phyloP scores from a whole-genome alignment of 441 rosid genomes.

The Sinapis alba region DNA sequence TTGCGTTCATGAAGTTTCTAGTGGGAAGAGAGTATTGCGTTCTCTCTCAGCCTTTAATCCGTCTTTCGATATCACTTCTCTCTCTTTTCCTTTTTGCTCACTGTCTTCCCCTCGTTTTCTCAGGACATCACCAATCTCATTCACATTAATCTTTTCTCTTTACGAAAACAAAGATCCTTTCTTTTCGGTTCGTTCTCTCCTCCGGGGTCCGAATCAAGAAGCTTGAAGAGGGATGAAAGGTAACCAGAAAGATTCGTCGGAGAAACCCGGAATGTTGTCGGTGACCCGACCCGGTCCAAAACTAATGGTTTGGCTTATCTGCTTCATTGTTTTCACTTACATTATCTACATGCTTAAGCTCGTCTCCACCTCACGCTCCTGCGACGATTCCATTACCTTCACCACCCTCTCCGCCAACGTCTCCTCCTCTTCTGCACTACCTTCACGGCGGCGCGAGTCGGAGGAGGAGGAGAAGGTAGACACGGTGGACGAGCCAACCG shows the following conservation, averaged over 20 bases:
- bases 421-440: neutral
- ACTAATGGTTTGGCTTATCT: slow-evolving; percentile 65
- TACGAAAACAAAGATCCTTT: slow-evolving; percentile 26
- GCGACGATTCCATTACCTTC: slow-evolving; percentile 46
- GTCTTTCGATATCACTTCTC: neutral
- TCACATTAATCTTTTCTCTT: slow-evolving; percentile 22
- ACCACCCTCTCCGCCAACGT: slow-evolving; percentile 32
- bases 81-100: neutral
- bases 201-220: slow-evolving; percentile 11
- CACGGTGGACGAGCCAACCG: slow-evolving; percentile 3
- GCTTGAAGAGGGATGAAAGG: slow-evolving; percentile 46
- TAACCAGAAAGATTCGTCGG: slow-evolving; percentile 59
- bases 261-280: slow-evolving; percentile 50
- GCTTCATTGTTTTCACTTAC: slow-evolving; percentile 65
- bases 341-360: slow-evolving; percentile 75
- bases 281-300: slow-evolving; percentile 56
- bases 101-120: slow-evolving; percentile 21
- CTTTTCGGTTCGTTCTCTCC: slow-evolving; percentile 25
- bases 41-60: slow-evolving; percentile 28
- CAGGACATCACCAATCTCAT: slow-evolving; percentile 19
- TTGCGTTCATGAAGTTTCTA: no score
- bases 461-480: neutral
- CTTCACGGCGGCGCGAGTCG: slow-evolving; percentile 28
- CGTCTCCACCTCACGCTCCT: slow-evolving; percentile 57
- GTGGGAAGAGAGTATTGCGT: slow-evolving; percentile 3